phyloP scores from a whole-genome alignment of 2,329 filamentous ascomycete genomes.

The Neoarthrinium moseri region DNA sequence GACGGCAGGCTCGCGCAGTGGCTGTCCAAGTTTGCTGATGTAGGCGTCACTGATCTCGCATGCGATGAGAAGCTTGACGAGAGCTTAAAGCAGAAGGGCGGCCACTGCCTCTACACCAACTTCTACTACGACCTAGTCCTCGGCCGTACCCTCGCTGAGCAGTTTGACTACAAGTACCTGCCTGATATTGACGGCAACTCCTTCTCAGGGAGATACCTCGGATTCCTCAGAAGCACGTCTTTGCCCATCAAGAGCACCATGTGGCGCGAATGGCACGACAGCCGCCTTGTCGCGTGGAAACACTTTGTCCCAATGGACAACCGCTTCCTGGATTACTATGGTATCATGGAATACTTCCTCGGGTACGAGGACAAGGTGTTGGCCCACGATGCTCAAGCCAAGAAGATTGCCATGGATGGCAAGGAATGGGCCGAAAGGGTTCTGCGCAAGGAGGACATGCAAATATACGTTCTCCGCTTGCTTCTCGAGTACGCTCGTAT shows the following conservation, averaged over 20 bases:
- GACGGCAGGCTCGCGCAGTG: conserved; percentile 46
- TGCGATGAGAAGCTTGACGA: conserved; percentile 34
- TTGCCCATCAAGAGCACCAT: conserved; percentile 76
- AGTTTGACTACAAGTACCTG: conserved; percentile 66
- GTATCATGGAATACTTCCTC: conserved; percentile 72
- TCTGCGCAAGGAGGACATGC: conserved; percentile 70
- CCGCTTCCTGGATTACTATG: conserved; percentile 69
- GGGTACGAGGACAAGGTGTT: conserved; percentile 47
- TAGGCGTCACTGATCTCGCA: conserved; percentile 54
- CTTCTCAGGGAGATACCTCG: conserved; percentile 67
- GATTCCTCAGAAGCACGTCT: conserved; percentile 67
- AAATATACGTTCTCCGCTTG: conserved; percentile 66
- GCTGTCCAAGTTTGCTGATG: conserved; percentile 48
- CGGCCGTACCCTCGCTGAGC: conserved; percentile 44
- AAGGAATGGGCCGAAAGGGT: conserved; percentile 69
- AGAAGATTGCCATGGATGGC: conserved; percentile 64
- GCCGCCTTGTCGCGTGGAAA: conserved; percentile 70
- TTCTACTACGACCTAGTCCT: conserved; percentile 40
- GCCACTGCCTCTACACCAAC: conserved; percentile 47
- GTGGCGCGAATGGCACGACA: conserved; percentile 80
- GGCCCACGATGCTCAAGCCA: conserved; percentile 56
- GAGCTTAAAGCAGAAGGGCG: conserved; percentile 30
- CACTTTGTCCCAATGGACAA: conserved; percentile 82
- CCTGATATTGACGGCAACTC: conserved; percentile 76
- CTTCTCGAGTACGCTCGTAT: conserved; percentile 63